Base-by-base conservation (phyloP, 306 rosid genomes). In the Pyrus bretschneideri region DNA sequence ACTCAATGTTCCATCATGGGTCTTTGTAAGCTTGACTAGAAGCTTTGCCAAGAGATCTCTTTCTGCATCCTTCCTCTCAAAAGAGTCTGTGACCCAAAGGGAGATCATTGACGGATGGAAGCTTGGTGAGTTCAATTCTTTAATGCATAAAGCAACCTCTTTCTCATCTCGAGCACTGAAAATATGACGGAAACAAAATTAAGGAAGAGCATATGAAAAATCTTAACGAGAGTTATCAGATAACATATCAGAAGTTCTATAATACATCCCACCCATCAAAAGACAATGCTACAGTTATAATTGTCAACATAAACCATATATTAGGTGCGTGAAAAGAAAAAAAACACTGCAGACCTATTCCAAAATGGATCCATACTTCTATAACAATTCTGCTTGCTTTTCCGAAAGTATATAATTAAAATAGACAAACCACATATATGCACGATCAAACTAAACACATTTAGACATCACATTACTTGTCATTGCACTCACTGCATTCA, bases 31-130 rank as follows among this genome's bases (percentile, higher is more conserved):
- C 79, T 83, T 73, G 33, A 89, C 89, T 14, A 96, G 84, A 70
- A 96, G 82, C 77, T 82, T 81, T 14, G 91, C 89, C 81, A 96
- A 85, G 75, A 87, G 91, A 71, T 86, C 93, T 80, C 98, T 86
- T 69, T 96, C 93, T 1, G 46, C 8, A 72, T 92, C 94, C 88
- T 90, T 93, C 49, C 90, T 84, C 89, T 96, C 98, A 69, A 89
- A 96, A 23, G 97, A 93, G 81, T 96, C 93, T 2, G 81, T 76
- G 79, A 96, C 88, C 99, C 98, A 96, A 23, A 89, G 79, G 73
- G 88, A 86, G 60, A 96, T 86, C 91, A 96, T 89, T 15, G 93
- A 85, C 18, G 99, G 85, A 83, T 93, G 90, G 89, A 87, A 93
- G 86, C 87, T 83, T 14, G 94, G 99, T 65, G 94, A 80, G 73